Percentiles rank a stretch among this genome's conserved stretches.
Conservation (phyloP, 495 filamentous ascomycete species). For the Penicillium desertorum region DNA sequence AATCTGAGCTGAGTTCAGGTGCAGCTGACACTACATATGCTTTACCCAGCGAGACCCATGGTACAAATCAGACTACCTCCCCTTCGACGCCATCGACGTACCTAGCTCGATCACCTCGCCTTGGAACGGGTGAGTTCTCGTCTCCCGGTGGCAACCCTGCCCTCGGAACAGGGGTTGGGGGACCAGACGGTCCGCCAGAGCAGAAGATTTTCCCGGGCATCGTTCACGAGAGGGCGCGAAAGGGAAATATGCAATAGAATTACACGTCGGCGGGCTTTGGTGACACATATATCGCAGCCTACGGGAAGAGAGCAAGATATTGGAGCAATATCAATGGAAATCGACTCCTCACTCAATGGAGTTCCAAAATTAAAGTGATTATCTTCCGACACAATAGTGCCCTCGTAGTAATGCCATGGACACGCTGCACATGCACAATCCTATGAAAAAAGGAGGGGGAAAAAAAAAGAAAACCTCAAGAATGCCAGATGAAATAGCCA, state of each 20-base stretch:
- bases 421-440: neutral
- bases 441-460: neutral
- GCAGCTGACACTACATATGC: neutral
- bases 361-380: neutral
- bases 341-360: neutral
- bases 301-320: neutral
- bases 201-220: constrained; percentile 73
- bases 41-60: neutral
- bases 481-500: neutral
- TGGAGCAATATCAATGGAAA: neutral
- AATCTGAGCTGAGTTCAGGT: neutral
- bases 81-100: constrained; percentile 6
- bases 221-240: constrained; percentile 57
- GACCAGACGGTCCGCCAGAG: constrained; percentile 55
- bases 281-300: neutral
- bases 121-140: constrained; percentile 21
- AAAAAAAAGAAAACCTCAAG: too few species aligned
- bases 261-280: neutral
- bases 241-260: constrained; percentile 39
- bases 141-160: constrained; percentile 17
- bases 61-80: neutral
- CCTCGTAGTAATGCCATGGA: neutral
- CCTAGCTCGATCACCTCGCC: constrained; percentile 11
- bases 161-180: constrained; percentile 30
- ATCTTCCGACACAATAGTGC: neutral